Conservation (phyloP, 768 basidiomycete species). For the Neoboletus subvelutipes region DNA sequence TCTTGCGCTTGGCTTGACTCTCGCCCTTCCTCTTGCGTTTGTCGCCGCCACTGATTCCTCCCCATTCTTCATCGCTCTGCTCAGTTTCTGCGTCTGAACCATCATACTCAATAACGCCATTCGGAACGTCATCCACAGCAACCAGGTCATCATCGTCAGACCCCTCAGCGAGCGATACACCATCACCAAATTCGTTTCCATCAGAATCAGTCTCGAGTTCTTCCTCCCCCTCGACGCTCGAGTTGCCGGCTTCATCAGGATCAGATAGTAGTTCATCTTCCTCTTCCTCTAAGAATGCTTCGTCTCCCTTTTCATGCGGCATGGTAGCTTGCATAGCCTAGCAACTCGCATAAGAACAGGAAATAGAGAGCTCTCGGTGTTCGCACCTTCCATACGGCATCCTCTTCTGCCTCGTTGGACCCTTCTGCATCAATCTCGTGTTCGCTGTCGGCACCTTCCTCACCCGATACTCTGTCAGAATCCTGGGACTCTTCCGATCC, state of each 20-base stretch:
- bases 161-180: constrained; percentile 56
- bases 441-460: constrained; percentile 21
- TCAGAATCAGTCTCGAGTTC: constrained; percentile 28
- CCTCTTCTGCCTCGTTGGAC: constrained; percentile 55
- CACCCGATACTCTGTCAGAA: constrained; percentile 19
- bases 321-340: constrained; percentile 91
- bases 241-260: constrained; percentile 31
- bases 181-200: constrained; percentile 41
- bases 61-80: constrained; percentile 28
- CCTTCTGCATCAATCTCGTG: constrained; percentile 41
- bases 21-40: constrained; percentile 50
- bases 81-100: constrained; percentile 44
- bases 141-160: constrained; percentile 75
- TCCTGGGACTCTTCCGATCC: constrained; percentile 26
- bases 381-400: constrained; percentile 85
- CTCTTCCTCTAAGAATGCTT: constrained; percentile 39
- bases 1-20: constrained; percentile 58
- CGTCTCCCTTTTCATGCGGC: constrained; percentile 57
- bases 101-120: constrained; percentile 60
- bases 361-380: neutral
- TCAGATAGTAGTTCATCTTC: constrained; percentile 30
- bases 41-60: constrained; percentile 46
- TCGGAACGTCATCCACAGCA: constrained; percentile 51
- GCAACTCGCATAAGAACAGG: neutral
- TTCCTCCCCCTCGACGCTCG: constrained; percentile 34